phyloP scores from a whole-genome alignment of 2,329 filamentous ascomycete species.

The Dactylellina sp. region DNA sequence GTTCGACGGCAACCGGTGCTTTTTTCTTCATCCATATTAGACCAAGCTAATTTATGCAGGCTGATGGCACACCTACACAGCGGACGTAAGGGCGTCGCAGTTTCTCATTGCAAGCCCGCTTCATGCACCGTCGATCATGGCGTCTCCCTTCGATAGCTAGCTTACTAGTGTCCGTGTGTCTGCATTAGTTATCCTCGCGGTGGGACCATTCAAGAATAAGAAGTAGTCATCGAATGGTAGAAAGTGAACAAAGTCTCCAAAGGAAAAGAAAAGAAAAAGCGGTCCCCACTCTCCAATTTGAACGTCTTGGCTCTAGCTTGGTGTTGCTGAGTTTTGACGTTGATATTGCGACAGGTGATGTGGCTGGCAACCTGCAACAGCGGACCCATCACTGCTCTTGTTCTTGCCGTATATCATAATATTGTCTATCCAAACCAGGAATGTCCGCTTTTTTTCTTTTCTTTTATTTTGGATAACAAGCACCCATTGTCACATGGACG shows the following conservation, averaged over 20 bases:
- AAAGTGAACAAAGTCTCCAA: too few relatives aligned
- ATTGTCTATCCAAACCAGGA: too few relatives aligned
- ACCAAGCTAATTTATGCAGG: conserved; percentile 27
- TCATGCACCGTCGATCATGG: conserved; percentile 57
- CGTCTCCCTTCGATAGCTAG: conserved; percentile 18
- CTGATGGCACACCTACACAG: conserved; percentile 29
- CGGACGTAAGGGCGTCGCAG: not conserved
- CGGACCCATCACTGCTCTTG: too few relatives aligned
- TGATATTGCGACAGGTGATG: conserved; percentile 41
- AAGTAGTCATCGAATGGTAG: not conserved
- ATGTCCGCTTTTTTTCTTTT: too few relatives aligned
- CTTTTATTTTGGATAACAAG: too few relatives aligned
- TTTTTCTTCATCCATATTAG: not conserved
- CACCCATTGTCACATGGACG: conserved; percentile 35
- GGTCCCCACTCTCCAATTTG: too few relatives aligned
- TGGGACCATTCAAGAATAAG: not conserved
- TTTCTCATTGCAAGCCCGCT: not conserved
- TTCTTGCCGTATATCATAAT: too few relatives aligned
- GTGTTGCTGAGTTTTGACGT: conserved; percentile 30
- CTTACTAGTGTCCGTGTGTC: conserved; percentile 34
- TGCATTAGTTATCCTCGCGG: conserved; percentile 30
- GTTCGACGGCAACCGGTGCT: conserved; percentile 22
- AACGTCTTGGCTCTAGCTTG: too few relatives aligned
- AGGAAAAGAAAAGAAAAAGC: too few relatives aligned
- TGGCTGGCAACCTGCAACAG: conserved; percentile 12